Percentiles rank a stretch among this genome's conserved stretches.
phyloP scores from a whole-genome alignment of 129 eudicot species.

The Arctium lappa region DNA sequence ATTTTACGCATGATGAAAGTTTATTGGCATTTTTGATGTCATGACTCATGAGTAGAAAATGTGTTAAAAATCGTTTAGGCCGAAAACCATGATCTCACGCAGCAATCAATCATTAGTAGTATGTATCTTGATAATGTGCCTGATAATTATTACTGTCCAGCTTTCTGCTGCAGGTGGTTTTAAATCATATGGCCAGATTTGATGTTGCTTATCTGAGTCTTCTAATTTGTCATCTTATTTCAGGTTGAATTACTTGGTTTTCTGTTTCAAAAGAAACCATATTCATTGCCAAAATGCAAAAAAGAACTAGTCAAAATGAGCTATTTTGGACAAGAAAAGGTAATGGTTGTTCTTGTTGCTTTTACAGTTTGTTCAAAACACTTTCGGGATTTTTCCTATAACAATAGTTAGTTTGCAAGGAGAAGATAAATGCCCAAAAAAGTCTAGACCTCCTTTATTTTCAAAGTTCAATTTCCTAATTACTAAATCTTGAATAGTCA shows the following conservation, averaged over 20 bases:
- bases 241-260: neutral
- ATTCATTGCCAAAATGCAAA: neutral
- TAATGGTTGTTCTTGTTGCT: neutral
- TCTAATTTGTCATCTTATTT: neutral
- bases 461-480: no score
- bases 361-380: neutral
- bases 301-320: neutral
- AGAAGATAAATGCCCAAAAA: neutral
- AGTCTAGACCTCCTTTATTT: no score
- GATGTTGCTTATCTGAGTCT: slow-evolving; percentile 39
- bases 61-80: no score
- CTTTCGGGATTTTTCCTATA: no score
- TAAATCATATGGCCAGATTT: slow-evolving; percentile 2
- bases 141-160: slow-evolving; percentile 11
- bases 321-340: neutral
- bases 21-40: no score
- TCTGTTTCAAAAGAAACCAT: neutral
- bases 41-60: no score
- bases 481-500: no score
- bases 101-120: no score
- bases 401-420: neutral
- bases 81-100: no score
- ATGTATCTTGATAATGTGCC: slow-evolving; percentile 4
- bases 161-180: slow-evolving; percentile 32
- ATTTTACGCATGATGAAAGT: no score